Evolutionary conservation across 441 rosid genomes (phyloP).

Genomic region (Kokia cookei): DNA sequence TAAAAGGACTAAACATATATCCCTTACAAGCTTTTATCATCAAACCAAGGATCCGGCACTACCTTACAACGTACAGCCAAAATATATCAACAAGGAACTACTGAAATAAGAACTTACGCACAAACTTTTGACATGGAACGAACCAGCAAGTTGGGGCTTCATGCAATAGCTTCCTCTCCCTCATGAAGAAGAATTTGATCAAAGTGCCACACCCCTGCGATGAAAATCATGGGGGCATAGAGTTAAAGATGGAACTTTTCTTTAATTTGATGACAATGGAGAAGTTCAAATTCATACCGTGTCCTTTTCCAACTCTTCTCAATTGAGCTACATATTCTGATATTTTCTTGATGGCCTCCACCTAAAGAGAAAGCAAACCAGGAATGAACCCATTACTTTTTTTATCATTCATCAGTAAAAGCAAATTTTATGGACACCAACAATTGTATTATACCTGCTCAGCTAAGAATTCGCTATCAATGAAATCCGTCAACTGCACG

Average conservation of each 20-base stretch:
- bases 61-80: background rate
- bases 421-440: background rate
- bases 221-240: background rate
- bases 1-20: background rate
- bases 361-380: constrained; percentile 24
- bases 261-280: background rate
- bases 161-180: constrained; percentile 31
- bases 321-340: constrained; percentile 76
- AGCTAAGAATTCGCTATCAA: constrained; percentile 40
- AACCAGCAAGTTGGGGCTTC: constrained; percentile 6
- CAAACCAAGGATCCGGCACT: background rate
- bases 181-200: constrained; percentile 63
- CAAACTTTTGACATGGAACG: background rate
- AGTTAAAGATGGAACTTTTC: background rate
- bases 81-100: constrained; percentile 9
- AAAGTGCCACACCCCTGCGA: constrained; percentile 69
- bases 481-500: constrained; percentile 50
- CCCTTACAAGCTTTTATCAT: background rate
- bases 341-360: constrained; percentile 57
- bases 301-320: constrained; percentile 72
- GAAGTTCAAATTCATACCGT: constrained; percentile 34
- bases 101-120: constrained; percentile 6
- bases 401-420: background rate
- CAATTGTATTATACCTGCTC: constrained; percentile 42
- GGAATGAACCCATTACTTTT: background rate